Evolutionary conservation across 805 yeast species (phyloP).

Genomic region (Hanseniaspora mollemarum): DNA sequence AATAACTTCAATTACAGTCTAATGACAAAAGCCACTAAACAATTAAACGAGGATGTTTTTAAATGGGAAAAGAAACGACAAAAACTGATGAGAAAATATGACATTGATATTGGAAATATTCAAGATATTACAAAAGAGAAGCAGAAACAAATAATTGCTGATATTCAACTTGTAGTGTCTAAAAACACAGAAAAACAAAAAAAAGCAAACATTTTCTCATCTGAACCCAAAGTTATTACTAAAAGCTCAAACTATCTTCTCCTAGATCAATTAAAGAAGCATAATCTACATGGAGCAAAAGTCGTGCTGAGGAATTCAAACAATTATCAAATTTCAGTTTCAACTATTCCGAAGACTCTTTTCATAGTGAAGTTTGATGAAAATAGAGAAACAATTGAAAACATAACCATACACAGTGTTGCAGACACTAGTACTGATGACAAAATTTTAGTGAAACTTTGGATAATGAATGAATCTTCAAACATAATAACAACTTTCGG

Average conservation of each 20-base stretch:
- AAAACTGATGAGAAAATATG: conserved; percentile 1
- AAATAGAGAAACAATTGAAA: not conserved
- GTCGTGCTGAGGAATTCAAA: not conserved
- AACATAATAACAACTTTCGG: not conserved
- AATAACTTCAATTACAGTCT: not conserved
- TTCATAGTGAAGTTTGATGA: not conserved
- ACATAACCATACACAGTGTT: not conserved
- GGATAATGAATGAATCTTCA: not conserved
- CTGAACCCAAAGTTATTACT: too few relatives aligned
- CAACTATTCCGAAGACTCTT: not conserved
- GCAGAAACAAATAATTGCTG: not conserved
- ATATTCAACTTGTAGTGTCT: too few relatives aligned
- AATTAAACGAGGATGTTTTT: not conserved
- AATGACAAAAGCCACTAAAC: not conserved
- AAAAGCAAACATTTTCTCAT: too few relatives aligned
- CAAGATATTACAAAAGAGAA: not conserved
- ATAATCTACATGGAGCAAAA: not conserved
- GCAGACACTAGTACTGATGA: too few relatives aligned
- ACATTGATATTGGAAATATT: conserved; percentile 14
- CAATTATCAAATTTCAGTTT: not conserved
- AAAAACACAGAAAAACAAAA: not conserved
- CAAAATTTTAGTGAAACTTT: not conserved
- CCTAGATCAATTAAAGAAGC: not conserved
- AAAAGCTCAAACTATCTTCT: too few relatives aligned
- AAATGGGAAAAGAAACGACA: conserved; percentile 13